phyloP scores from a whole-genome alignment of 306 rosid genomes.

The Pterocarpus macrocarpus region DNA sequence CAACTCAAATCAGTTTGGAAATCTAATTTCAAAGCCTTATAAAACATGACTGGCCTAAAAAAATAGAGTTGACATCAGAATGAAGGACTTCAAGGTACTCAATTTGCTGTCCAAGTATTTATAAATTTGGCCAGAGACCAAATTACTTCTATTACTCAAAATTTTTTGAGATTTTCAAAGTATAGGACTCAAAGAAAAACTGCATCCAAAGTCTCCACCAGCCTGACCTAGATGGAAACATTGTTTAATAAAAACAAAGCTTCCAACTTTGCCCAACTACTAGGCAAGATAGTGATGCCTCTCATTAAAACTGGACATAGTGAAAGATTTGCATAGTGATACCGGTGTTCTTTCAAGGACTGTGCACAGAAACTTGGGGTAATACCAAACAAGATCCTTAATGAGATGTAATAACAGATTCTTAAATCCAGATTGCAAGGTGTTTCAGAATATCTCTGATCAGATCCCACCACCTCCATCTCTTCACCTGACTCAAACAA shows the following conservation, averaged over 20 bases:
- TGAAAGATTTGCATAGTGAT: conserved; percentile 27
- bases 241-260: neutral
- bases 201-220: conserved; percentile 17
- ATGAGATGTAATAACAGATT: conserved; percentile 5
- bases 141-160: conserved; percentile 14
- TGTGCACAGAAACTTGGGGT: conserved; percentile 13
- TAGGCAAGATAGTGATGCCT: conserved; percentile 10
- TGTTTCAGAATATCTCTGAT: conserved; percentile 37
- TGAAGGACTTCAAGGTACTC: neutral
- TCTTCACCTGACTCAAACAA: conserved; percentile 33
- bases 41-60: too few relatives aligned
- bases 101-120: conserved; percentile 14
- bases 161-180: conserved; percentile 20
- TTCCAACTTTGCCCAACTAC: conserved; percentile 17
- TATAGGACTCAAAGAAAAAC: conserved; percentile 22
- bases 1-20: too few relatives aligned
- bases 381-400: conserved; percentile 32
- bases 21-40: too few relatives aligned
- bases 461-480: conserved; percentile 40
- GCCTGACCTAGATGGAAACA: conserved; percentile 25
- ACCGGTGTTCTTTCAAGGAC: conserved; percentile 15
- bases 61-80: neutral
- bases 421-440: conserved; percentile 26
- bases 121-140: conserved; percentile 14
- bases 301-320: conserved; percentile 26